A percentile compares a stretch with the other conserved stretches of the same genome.
phyloP scores from a whole-genome alignment of 371 early-diverging fungal species.

The Rhizopus microsporus region DNA sequence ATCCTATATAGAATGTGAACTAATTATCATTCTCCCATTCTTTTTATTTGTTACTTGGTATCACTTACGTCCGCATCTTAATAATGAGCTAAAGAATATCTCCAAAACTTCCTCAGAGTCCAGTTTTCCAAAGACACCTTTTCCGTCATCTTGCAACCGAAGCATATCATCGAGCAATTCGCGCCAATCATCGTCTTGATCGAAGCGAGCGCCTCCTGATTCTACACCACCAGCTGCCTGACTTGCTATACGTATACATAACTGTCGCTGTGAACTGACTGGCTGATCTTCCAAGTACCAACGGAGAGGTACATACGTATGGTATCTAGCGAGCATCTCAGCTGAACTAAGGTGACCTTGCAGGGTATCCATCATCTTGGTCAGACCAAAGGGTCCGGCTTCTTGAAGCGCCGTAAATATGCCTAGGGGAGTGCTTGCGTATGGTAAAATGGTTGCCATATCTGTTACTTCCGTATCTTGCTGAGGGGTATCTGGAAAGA shows the following conservation, averaged over 20 bases:
- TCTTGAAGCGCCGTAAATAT: slow-evolving; percentile 52
- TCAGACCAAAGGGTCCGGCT: slow-evolving; percentile 49
- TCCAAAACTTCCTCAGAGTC: slow-evolving; percentile 62
- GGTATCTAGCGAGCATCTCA: slow-evolving; percentile 65
- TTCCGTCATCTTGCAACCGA: slow-evolving; percentile 50
- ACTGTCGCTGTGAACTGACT: slow-evolving; percentile 52
- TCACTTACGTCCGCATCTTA: slow-evolving; percentile 71
- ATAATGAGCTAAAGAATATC: slow-evolving; percentile 66
- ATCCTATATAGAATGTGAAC: slow-evolving; percentile 39
- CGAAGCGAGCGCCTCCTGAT: slow-evolving; percentile 55
- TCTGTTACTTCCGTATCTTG: slow-evolving; percentile 11
- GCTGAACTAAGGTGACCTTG: slow-evolving; percentile 67
- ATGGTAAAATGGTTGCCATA: slow-evolving; percentile 34
- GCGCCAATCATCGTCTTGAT: slow-evolving; percentile 73
- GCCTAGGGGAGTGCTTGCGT: slow-evolving; percentile 25
- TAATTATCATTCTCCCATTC: background rate
- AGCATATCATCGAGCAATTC: slow-evolving; percentile 70
- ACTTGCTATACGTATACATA: slow-evolving; percentile 68
- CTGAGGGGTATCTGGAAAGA: slow-evolving; percentile 52
- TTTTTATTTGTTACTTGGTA: background rate
- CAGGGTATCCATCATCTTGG: slow-evolving; percentile 63
- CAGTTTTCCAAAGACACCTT: slow-evolving; percentile 59
- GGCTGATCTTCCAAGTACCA: slow-evolving; percentile 62
- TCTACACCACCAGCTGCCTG: slow-evolving; percentile 63
- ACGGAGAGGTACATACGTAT: slow-evolving; percentile 56